phyloP scores from a whole-genome alignment of 768 basidiomycete species.

The Tubosaeta sp. region DNA sequence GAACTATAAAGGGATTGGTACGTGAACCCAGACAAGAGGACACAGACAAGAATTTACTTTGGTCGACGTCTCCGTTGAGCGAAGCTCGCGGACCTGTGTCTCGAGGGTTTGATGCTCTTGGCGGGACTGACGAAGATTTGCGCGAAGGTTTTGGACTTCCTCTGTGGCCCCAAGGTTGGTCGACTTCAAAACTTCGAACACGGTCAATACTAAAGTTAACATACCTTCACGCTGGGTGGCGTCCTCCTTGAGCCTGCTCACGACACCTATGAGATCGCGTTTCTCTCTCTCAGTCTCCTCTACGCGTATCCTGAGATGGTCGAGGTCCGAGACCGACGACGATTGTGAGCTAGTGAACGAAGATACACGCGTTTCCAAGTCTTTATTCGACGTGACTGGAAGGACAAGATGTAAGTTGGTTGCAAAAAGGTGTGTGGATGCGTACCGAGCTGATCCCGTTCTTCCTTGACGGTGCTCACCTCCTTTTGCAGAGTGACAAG shows the following conservation, averaged over 20 bases:
- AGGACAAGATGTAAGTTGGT: constrained; percentile 12
- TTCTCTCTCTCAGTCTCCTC: constrained; percentile 87
- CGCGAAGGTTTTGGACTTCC: constrained; percentile 65
- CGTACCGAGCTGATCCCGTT: constrained; percentile 66
- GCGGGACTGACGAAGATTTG: constrained; percentile 68
- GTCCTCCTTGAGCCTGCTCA: constrained; percentile 80
- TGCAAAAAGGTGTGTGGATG: constrained; percentile 12
- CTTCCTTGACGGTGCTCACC: constrained; percentile 49
- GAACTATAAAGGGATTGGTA: constrained; percentile 47
- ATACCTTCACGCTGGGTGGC: constrained; percentile 69
- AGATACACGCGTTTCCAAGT: constrained; percentile 53
- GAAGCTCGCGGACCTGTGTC: constrained; percentile 64
- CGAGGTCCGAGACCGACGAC: constrained; percentile 59
- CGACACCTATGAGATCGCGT: constrained; percentile 77
- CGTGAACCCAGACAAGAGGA: neutral
- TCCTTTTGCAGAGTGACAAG: constrained; percentile 54
- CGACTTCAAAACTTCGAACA: neutral
- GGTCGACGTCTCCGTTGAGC: constrained; percentile 71
- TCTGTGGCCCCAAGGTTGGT: constrained; percentile 37
- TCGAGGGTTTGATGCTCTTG: constrained; percentile 69
- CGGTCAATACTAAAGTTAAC: constrained; percentile 21
- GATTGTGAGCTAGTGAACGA: constrained; percentile 55
- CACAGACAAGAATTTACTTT: constrained; percentile 42
- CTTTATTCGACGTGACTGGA: constrained; percentile 42
- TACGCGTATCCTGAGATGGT: constrained; percentile 52